Conservation (phyloP, 139 green algal genomes). For the Mesotaenium endlicherianum region DNA sequence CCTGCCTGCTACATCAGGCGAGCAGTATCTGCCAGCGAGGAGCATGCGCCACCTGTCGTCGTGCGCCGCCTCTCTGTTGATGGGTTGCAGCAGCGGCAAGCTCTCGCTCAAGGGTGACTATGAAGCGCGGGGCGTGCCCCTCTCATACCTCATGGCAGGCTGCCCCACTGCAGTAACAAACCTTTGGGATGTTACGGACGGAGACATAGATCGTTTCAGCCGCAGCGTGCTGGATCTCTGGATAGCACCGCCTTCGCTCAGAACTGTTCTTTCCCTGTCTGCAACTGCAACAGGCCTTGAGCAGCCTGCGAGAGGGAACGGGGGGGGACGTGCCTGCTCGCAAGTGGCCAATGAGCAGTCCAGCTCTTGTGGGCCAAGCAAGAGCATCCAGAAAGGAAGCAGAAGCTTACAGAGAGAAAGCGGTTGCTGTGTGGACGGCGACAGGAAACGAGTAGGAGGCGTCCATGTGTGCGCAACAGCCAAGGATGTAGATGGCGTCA, state of each 20-base stretch:
- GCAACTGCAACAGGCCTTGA: neutral
- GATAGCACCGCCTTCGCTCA: constrained; percentile 39
- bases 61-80: constrained; percentile 74
- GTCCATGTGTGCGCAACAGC: neutral
- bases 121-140: constrained; percentile 65
- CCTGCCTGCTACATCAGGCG: constrained; percentile 5
- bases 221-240: constrained; percentile 66
- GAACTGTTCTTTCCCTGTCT: neutral
- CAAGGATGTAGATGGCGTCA: neutral
- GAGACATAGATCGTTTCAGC: constrained; percentile 89
- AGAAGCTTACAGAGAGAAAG: neutral
- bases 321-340: neutral
- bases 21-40: constrained; percentile 44
- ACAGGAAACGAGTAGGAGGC: neutral
- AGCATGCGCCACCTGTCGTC: constrained; percentile 62
- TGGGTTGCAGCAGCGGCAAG: constrained; percentile 88
- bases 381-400: neutral
- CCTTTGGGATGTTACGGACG: constrained; percentile 95
- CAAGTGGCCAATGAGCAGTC: neutral
- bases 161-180: constrained; percentile 79
- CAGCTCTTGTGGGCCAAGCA: neutral
- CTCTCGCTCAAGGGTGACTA: constrained; percentile 62
- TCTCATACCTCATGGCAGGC: constrained; percentile 77
- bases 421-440: neutral
- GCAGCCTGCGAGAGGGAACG: constrained; percentile 6